Evolutionary conservation across 257 asterid genomes (phyloP), one percentile per base, ranked within the genome.

Genomic region (Marsdenia floribunda): DNA sequence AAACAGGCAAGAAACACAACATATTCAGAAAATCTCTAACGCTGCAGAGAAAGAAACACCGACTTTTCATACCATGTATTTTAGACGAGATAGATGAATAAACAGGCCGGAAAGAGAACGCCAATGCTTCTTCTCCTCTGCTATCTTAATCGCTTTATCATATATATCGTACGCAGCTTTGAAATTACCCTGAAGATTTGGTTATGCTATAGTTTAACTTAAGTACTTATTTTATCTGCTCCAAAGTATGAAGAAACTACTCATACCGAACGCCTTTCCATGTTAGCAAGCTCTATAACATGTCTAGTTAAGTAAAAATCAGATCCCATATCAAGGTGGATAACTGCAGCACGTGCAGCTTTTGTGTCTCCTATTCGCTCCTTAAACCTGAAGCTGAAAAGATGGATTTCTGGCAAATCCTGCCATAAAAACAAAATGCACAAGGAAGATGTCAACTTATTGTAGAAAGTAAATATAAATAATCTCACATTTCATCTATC

Each of bases 191-290:
- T 93, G 93, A 74, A 83, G 84, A 77, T 81, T 75, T 83, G 80
- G 80, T 71, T 42, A 40, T 75, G 44, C 59, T 53, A 68, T 37
- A 72, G 44, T 73, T 76, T 46, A 78, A 64, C 6, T 76, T 57
- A 77, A 76, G 69, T 68, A 75, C 70, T 65, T 64, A 63, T 75
- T 38, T 64, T 60, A 69, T 49, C 9, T 10, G 14, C 33, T 71
- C 74, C 72, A 29, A 59, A 74, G 70, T 57, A 83, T 65, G 84
- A 59, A 64, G 72, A 74, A 76, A 80, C 64, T 46, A 76, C 64
- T 61, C 86, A 67, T 82, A 93, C 98, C 93, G 82, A 82, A 60
- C 97, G 98, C 70, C 92, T 91, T 88, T 90, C 95, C 83, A 91
- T 82, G 85, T 91, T 93, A 70, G 97, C 97, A 86, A 79, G 88